phyloP scores from a whole-genome alignment of 352 stramenopile genomes.

The Globisporangium apiculatum region DNA sequence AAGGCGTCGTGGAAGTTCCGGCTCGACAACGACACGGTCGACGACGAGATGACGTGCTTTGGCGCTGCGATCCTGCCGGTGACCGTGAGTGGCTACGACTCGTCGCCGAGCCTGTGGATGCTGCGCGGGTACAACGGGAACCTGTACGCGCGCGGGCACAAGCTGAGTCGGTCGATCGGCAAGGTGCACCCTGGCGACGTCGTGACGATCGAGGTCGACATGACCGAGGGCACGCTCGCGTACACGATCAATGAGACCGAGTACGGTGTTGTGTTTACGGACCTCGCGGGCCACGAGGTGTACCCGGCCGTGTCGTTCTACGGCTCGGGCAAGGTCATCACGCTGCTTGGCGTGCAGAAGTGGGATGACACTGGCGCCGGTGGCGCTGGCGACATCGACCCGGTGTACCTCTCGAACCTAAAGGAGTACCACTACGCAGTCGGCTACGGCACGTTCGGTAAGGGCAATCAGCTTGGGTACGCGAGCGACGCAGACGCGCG shows the following conservation, averaged over 20 bases:
- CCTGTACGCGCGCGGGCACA: slow-evolving; percentile 85
- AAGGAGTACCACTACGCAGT: slow-evolving; percentile 75
- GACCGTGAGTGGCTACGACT: slow-evolving; percentile 86
- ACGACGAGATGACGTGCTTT: slow-evolving; percentile 92
- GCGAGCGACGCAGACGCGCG: slow-evolving; percentile 34
- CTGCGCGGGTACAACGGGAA: slow-evolving; percentile 89
- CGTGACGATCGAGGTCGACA: slow-evolving; percentile 85
- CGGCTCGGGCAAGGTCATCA: slow-evolving; percentile 85
- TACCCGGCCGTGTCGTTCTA: slow-evolving; percentile 87
- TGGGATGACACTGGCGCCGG: slow-evolving; percentile 54
- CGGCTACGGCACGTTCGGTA: slow-evolving; percentile 73
- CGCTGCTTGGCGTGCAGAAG: slow-evolving; percentile 65
- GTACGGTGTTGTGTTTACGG: slow-evolving; percentile 81
- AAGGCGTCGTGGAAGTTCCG: slow-evolving; percentile 86
- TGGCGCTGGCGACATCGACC: slow-evolving; percentile 25
- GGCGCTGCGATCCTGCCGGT: slow-evolving; percentile 85
- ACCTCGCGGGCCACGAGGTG: slow-evolving; percentile 74
- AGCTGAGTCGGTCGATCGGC: slow-evolving; percentile 74
- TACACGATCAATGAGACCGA: slow-evolving; percentile 90
- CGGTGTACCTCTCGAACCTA: slow-evolving; percentile 66
- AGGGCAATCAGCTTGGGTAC: slow-evolving; percentile 73
- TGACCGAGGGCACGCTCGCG: slow-evolving; percentile 76
- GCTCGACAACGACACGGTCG: slow-evolving; percentile 82
- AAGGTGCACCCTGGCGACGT: slow-evolving; percentile 88
- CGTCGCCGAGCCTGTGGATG: slow-evolving; percentile 90